phyloP scores from a whole-genome alignment of 192 early-diverging fungal species.

The Spinellus fusiger region DNA sequence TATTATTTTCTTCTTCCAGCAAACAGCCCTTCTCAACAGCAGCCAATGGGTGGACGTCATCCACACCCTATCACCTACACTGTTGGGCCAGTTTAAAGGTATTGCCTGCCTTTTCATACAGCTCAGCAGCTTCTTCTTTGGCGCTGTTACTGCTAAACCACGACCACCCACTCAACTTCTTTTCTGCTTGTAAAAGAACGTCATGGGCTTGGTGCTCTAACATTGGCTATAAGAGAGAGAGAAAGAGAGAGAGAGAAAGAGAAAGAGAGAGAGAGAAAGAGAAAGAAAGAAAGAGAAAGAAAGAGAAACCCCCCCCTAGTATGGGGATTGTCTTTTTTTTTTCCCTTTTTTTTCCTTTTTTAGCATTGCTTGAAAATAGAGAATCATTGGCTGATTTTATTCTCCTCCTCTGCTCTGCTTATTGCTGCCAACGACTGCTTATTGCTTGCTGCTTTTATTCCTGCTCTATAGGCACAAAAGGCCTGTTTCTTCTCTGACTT shows the following conservation, averaged over 20 bases:
- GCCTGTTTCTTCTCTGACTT: too few species aligned
- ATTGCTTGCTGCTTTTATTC: too few species aligned
- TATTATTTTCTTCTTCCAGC: too few species aligned
- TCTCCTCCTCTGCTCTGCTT: neutral
- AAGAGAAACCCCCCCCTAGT: neutral
- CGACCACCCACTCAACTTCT: conserved; percentile 56
- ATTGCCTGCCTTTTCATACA: conserved; percentile 87
- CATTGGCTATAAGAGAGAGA: neutral
- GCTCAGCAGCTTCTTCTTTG: conserved; percentile 92
- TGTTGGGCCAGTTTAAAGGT: conserved; percentile 88
- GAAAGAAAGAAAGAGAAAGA: neutral
- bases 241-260: neutral
- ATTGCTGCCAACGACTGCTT: neutral
- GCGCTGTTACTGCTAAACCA: conserved; percentile 57
- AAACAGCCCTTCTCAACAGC: too few species aligned
- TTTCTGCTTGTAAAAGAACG: conserved; percentile 63
- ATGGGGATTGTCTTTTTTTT: neutral
- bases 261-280: neutral
- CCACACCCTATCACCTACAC: conserved; percentile 44
- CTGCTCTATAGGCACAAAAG: too few species aligned
- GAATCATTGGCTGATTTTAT: too few species aligned
- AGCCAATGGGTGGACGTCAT: too few species aligned
- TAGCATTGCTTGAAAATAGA: too few species aligned
- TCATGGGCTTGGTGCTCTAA: conserved; percentile 50
- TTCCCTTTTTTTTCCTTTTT: neutral